Percentiles rank a stretch among this genome's conserved stretches.
phyloP scores from a whole-genome alignment of 2,329 filamentous ascomycete genomes.

The Balansia obtecta region DNA sequence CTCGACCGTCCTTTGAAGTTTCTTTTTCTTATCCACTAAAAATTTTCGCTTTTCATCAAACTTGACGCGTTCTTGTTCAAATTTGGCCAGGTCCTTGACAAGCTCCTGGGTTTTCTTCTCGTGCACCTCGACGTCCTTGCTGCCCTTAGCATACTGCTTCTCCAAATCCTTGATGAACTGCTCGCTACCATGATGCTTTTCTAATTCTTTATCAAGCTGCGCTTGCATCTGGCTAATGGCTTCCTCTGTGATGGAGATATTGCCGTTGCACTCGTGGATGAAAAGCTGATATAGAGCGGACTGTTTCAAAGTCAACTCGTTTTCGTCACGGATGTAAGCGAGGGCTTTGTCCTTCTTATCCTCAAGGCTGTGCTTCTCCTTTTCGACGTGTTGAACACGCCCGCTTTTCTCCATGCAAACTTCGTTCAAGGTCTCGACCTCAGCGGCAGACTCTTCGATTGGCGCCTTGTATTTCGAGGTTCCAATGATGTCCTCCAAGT shows the following conservation, averaged over 20 bases:
- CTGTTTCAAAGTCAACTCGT: conserved; percentile 81
- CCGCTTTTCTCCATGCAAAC: conserved; percentile 90
- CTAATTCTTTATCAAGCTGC: conserved; percentile 73
- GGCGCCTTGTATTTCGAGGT: conserved; percentile 97
- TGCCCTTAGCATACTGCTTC: conserved; percentile 69
- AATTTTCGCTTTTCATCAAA: conserved; percentile 98
- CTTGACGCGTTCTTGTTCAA: conserved; percentile 94
- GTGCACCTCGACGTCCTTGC: conserved; percentile 69
- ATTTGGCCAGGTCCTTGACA: conserved; percentile 77
- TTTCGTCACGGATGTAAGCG: conserved; percentile 81
- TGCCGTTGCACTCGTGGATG: conserved; percentile 77
- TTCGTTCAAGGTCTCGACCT: conserved; percentile 89
- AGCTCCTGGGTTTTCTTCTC: conserved; percentile 72
- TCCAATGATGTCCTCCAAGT: conserved; percentile 96
- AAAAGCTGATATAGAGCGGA: conserved; percentile 88
- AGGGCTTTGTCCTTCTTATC: conserved; percentile 95
- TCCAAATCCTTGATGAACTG: conserved; percentile 83
- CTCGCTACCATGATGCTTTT: conserved; percentile 84
- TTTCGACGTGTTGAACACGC: conserved; percentile 94
- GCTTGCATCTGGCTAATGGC: conserved; percentile 84
- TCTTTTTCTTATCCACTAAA: conserved; percentile 79
- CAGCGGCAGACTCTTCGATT: conserved; percentile 83
- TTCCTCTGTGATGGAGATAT: conserved; percentile 78
- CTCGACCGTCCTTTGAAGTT: conserved; percentile 77
- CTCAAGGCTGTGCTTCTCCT: conserved; percentile 84